Evolutionary conservation across 169 alveolate species (phyloP).

Genomic region (Eimeria necatrix): DNA sequence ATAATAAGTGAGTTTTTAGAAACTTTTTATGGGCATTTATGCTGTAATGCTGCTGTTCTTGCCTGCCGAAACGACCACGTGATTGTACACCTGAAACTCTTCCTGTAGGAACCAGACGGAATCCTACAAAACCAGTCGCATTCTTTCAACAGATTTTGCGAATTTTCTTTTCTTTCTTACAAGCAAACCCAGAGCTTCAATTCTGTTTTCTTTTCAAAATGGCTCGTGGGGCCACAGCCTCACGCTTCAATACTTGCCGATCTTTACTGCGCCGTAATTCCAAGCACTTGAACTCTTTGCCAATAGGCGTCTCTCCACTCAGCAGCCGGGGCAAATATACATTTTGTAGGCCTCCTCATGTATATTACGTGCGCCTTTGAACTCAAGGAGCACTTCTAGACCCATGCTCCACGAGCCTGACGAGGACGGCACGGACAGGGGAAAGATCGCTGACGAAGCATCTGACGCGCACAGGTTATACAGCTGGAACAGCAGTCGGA

Average conservation of each 20-base stretch:
- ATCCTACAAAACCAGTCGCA: neutral
- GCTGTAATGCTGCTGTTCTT: too few relatives aligned
- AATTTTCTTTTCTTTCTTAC: neutral
- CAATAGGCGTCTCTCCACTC: neutral
- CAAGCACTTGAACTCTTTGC: neutral
- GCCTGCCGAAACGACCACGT: neutral
- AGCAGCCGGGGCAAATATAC: too few relatives aligned
- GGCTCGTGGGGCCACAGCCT: neutral
- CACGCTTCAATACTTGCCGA: neutral
- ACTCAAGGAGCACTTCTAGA: too few relatives aligned
- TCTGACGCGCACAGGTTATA: too few relatives aligned
- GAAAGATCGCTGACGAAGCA: too few relatives aligned
- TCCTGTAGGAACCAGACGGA: neutral
- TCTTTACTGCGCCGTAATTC: neutral
- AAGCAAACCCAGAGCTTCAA: neutral
- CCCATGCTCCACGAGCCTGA: too few relatives aligned
- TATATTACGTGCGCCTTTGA: too few relatives aligned
- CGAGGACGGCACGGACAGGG: too few relatives aligned
- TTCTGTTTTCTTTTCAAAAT: neutral
- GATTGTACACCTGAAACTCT: conserved; percentile 14
- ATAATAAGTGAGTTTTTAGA: too few relatives aligned
- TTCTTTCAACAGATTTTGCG: neutral
- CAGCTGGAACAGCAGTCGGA: too few relatives aligned
- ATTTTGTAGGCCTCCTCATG: too few relatives aligned
- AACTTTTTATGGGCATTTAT: too few relatives aligned